Base-by-base conservation (phyloP, 805 yeast species). In the Nematodospora valgi region DNA sequence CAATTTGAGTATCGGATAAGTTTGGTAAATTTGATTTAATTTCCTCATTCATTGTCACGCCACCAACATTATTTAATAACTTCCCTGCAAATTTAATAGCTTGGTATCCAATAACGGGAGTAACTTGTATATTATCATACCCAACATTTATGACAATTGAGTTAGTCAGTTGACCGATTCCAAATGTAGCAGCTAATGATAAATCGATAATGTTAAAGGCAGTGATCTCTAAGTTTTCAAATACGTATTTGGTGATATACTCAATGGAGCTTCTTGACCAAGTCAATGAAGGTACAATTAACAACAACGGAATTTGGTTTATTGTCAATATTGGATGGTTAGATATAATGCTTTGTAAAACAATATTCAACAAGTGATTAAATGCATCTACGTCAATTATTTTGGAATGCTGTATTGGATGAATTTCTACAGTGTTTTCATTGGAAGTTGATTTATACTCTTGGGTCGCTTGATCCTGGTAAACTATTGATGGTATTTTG, bases 71-170 rank as follows among this genome's bases (percentile, higher is more conserved):
- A 1, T 62, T 57, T 19, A 81, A 52, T 10, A 67, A 60, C 21
- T 58, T 58, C 20, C 71, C 62, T 4, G 87, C 80, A 44, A 75
- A 76, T 20, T 70, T 68, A 35, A 81, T 61, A 5, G 76, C 70
- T 39, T 80, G 78, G 49, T 76, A 86, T 43, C 85, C 93, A 20
- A 84, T 58, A n/a, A 91, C 76, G 3, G 96, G 93, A 9, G 80
- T 70, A 16, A 91, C 68, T 53, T 87, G 95, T 3, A 88, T 77
- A 46, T 81, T 76, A 16, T 79, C 76, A 43, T 67, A 64, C 13
- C 97, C 97, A 30, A 91, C 70, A 56, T 91, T 95, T 27, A 91
- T 76, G 12, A 91, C 83, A 23, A 83, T 62, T 1, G 88, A 72
- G 41, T 79, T 83, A 25, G 80, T 72, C 8, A 78, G 62, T 11